A percentile compares a stretch with the other conserved stretches of the same genome.
These are phyloP conservation scores for Cucurbita pepo DNA, from an alignment of 306 rosid genomes.

Conservation along the genomic window DNA sequence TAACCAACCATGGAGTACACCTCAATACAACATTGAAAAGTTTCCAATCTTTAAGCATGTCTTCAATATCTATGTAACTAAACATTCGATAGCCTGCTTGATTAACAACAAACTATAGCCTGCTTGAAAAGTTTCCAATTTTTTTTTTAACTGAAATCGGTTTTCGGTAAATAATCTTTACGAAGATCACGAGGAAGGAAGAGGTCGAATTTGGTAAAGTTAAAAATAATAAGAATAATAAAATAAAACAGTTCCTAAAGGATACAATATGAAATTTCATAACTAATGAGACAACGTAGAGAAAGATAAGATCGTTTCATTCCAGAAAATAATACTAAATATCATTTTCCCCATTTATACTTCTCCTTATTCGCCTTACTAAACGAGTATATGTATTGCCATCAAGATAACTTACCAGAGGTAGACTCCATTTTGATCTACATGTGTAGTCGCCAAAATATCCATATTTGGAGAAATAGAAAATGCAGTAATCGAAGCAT, in stretches of 20 bases:
- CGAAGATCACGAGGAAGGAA: background rate
- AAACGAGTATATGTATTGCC: background rate
- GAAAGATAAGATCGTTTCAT: background rate
- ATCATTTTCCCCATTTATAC: background rate
- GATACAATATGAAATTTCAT: background rate
- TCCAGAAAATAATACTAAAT: background rate
- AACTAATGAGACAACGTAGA: background rate
- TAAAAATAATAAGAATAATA: background rate
- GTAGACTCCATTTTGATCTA: slow-evolving; percentile 79
- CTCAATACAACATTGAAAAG: background rate
- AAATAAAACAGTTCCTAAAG: background rate
- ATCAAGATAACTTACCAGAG: slow-evolving; percentile 52
- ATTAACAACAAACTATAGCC: background rate
- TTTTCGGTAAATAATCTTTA: background rate
- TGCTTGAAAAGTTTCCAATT: too few species aligned
- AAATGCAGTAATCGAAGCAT: slow-evolving; percentile 62
- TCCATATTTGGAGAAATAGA: slow-evolving; percentile 94
- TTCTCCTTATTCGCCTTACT: background rate
- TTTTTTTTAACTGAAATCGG: too few species aligned
- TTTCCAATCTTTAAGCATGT: background rate
- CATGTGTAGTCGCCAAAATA: slow-evolving; percentile 73
- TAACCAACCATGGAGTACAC: background rate
- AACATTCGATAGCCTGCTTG: background rate
- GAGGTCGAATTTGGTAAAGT: background rate
- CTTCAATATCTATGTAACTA: background rate